These are phyloP conservation scores for Malbranchea zuffiana DNA, from an alignment of 2,329 filamentous ascomycete genomes.

Conservation along the genomic window DNA sequence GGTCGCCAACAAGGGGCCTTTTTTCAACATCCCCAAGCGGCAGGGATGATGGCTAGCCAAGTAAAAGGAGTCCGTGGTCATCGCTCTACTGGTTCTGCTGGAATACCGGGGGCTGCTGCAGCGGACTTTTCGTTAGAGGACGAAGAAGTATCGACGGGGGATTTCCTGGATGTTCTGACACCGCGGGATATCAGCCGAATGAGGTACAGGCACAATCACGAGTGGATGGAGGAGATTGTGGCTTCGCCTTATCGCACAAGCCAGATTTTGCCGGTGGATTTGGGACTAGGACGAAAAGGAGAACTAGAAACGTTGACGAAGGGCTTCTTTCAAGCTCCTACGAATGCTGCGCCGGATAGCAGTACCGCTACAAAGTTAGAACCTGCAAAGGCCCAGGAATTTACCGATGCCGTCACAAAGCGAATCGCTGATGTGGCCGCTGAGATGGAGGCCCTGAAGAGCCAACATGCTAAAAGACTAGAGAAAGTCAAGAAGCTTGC, in stretches of 20 bases:
- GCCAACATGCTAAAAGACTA: conserved; percentile 64
- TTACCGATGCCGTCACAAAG: conserved; percentile 64
- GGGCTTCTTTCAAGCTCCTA: conserved; percentile 63
- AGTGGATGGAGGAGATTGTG: conserved; percentile 98
- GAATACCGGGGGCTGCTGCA: conserved; percentile 31
- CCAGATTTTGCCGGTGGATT: conserved; percentile 76
- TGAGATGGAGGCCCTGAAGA: conserved; percentile 77
- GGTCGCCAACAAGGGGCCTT: conserved; percentile 24
- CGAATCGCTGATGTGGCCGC: conserved; percentile 62
- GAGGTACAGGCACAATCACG: conserved; percentile 87
- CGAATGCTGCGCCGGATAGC: conserved; percentile 21
- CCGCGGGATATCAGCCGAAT: conserved; percentile 79
- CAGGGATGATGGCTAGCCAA: conserved; percentile 20
- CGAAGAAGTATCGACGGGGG: conserved; percentile 75
- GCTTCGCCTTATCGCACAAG: conserved; percentile 77
- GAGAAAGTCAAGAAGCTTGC: conserved; percentile 62
- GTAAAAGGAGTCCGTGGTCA: conserved; percentile 33
- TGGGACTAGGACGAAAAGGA: conserved; percentile 75
- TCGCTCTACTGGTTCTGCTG: conserved; percentile 30
- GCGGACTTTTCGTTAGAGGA: conserved; percentile 56
- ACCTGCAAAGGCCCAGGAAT: conserved; percentile 67
- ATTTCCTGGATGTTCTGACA: conserved; percentile 80
- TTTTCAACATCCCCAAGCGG: conserved; percentile 22
- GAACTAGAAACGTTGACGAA: conserved; percentile 71
- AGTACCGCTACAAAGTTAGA: conserved; percentile 52